Evolutionary conservation across 169 alveolate species (phyloP), one percentile per base, ranked within the genome.

Genomic region (Eimeria zaria): DNA sequence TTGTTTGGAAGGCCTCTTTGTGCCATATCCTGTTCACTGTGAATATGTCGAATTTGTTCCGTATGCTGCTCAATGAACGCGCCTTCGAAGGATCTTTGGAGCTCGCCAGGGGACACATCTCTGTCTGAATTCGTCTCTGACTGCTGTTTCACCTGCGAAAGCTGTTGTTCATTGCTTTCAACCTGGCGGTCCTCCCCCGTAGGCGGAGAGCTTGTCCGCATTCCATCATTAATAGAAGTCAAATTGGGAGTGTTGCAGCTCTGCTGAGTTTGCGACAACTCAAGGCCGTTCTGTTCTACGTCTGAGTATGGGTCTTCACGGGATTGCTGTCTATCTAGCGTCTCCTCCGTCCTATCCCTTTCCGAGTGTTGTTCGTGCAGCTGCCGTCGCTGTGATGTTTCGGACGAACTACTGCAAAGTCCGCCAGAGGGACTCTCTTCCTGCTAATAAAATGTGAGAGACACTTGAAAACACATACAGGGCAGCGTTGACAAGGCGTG

Each of bases 301-400:
- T 78, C 12, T 41, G 60, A 30, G 0, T 48, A 3, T 8, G 64
- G 48, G 48, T 24, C 27, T 6, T n/a, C 46, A 44, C 69, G 24
- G 27, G 22, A 18, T 5, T 46, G 67, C 53, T 78, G 67, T 16
- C 44, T 24, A 11, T 46, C 46, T 9, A 2, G 22, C 44, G 9
- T 46, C 69, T 46, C 88, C 14, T 44, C 67, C 64, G 27, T 30
- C 44, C 27, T 44, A 51, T 48, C 87, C 39, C 27, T 20, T 20
- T 48, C 88, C n/a, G 64, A 51, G 60, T 78, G 67, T n/a, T 78
- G 88, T 78, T n/a, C 64, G 88, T 78, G 67, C 88, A 4, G 88
- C 44, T 0, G 62, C 67, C 64, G 24, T 46, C 30, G 44, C 64
- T 78, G 88, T 8, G 16, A 3, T 7, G 39, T 48, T 48, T 78